Evolutionary conservation across 257 asterid genomes (phyloP).

Genomic region (Osmanthus fragrans): DNA sequence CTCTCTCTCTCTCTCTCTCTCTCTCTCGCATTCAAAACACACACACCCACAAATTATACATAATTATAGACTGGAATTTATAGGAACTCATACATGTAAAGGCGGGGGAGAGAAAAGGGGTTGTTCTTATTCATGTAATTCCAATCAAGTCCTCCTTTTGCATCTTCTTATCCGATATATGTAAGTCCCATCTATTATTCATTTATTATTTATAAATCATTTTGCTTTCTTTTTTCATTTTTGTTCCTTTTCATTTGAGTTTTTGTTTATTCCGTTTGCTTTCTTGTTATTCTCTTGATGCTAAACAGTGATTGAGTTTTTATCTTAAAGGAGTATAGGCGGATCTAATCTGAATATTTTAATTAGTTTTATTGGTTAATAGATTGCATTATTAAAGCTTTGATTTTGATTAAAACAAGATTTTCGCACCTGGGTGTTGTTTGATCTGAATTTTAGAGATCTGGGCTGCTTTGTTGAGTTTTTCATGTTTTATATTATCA

Average conservation of each 20-base stretch:
- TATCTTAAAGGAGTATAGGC: constrained; percentile 21
- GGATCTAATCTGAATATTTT: constrained; percentile 50
- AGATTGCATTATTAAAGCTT: constrained; percentile 49
- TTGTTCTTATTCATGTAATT: constrained; percentile 19
- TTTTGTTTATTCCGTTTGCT: constrained; percentile 6
- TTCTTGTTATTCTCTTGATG: constrained; percentile 4
- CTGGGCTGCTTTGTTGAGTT: constrained; percentile 36
- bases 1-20: neutral
- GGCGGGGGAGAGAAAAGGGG: constrained; percentile 22
- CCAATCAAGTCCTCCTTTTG: constrained; percentile 28
- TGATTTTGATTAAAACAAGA: constrained; percentile 32
- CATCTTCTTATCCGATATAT: constrained; percentile 28
- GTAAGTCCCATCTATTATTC: constrained; percentile 32
- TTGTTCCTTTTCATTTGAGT: neutral
- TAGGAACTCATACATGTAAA: constrained; percentile 11
- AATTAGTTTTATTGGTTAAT: constrained; percentile 21
- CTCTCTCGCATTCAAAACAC: neutral
- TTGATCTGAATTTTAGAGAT: constrained; percentile 80
- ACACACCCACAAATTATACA: neutral
- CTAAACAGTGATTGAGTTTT: neutral
- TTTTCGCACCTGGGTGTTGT: constrained; percentile 37
- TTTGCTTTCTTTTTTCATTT: neutral
- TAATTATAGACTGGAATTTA: constrained; percentile 3
- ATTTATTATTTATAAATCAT: constrained; percentile 1
- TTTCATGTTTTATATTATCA: constrained; percentile 30